Base-by-base conservation (phyloP, 345 rosid species). In the Aurinia saxatilis region DNA sequence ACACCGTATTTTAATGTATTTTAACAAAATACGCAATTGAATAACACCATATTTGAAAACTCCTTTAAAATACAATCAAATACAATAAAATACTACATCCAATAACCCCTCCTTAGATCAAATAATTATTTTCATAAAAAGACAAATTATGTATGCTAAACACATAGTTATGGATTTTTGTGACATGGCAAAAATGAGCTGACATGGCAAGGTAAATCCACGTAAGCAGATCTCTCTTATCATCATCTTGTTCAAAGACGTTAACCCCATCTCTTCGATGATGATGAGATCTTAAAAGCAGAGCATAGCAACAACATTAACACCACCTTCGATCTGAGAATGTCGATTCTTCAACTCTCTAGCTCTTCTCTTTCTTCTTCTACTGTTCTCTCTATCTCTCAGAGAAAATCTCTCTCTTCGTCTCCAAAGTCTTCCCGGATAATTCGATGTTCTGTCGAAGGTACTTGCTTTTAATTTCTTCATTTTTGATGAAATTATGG, bases 401-500 rank as follows among this genome's bases (percentile, higher is more conserved):
- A 82, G 3, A 39, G 76, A 33, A 73, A 57, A 56, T 76, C 65
- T 15, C 50, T 41, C 34, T 71, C n/a, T n/a, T n/a, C 67, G 34
- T 31, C 41, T 68, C 55, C 80, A 0, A 83, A 74, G 59, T 80
- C 74, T n/a, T 48, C 70, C 54, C 76, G 80, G 56, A 37, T 56
- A 57, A 48, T 83, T 78, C 80, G 67, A 55, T 86, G 93, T 51
- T 54, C 88, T n/a, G 77, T 82, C 57, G 87, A 79, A 60, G 96
- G 96, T 92, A 73, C 7, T 10, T 42, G 8, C 15, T 6, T 35
- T 37, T 31, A 39, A 55, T 18, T n/a, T 13, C 18, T 48, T 17
- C 30, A 14, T 0, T 27, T 54, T 58, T 73, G n/a, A 14, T 18
- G 5, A 8, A 57, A 0, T 25, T 17, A 2, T 40, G 31, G 31